Evolutionary conservation across 2,329 filamentous ascomycete genomes (phyloP).

Genomic region (Tricladium varicosporioides): DNA sequence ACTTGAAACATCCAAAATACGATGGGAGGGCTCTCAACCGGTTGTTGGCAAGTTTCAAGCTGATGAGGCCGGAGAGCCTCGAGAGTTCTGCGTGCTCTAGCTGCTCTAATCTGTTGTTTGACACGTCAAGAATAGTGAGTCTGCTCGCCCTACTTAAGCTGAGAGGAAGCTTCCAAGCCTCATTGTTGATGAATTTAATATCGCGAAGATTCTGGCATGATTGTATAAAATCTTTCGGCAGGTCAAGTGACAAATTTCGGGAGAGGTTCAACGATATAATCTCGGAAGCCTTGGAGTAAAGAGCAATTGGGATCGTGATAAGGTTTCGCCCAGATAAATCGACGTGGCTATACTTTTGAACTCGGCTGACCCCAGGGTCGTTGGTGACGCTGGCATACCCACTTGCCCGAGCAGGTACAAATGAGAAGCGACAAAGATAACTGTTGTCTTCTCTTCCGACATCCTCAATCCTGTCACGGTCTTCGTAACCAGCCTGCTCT

Average conservation of each 20-base stretch:
- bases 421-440: slow-evolving; percentile 94
- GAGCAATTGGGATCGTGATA: slow-evolving; percentile 88
- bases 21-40: slow-evolving; percentile 73
- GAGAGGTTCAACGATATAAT: slow-evolving; percentile 95
- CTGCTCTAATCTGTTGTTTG: slow-evolving; percentile 88
- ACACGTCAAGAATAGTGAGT: slow-evolving; percentile 88
- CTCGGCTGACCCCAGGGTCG: slow-evolving; percentile 77
- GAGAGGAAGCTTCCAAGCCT: slow-evolving; percentile 79
- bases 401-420: slow-evolving; percentile 84
- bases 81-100: slow-evolving; percentile 82
- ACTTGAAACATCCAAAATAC: slow-evolving; percentile 79
- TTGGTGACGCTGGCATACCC: slow-evolving; percentile 71
- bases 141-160: slow-evolving; percentile 79
- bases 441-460: slow-evolving; percentile 96
- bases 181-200: slow-evolving; percentile 94
- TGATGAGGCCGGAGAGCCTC: slow-evolving; percentile 72
- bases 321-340: slow-evolving; percentile 88
- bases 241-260: slow-evolving; percentile 84
- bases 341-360: slow-evolving; percentile 90
- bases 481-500: slow-evolving; percentile 87
- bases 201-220: slow-evolving; percentile 88
- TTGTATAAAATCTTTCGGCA: slow-evolving; percentile 95
- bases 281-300: slow-evolving; percentile 88
- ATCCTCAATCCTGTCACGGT: slow-evolving; percentile 84
- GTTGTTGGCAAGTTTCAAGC: slow-evolving; percentile 93